A percentile compares a stretch with the other conserved stretches of the same genome.
Conservation (phyloP, 257 asterid genomes). For the Cruciata laevipes region DNA sequence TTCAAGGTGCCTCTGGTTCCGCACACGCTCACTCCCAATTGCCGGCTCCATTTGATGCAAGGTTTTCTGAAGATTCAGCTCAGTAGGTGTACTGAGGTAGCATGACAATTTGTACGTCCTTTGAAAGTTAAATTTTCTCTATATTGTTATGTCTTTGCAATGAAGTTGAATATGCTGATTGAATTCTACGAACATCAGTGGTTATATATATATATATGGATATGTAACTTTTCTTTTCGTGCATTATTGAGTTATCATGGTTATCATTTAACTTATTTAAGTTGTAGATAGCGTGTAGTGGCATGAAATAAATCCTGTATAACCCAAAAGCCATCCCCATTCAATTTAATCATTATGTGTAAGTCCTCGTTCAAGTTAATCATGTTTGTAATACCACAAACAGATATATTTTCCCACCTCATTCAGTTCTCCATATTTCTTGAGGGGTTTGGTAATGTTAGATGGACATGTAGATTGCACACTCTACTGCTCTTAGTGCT, state of each 20-base stretch:
- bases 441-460: background rate
- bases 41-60: conserved; percentile 83
- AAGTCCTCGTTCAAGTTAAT: background rate
- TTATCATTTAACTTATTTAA: background rate
- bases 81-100: conserved; percentile 46
- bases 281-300: background rate
- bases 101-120: background rate
- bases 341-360: background rate
- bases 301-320: background rate
- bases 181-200: background rate
- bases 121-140: background rate
- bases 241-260: background rate
- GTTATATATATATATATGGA: background rate
- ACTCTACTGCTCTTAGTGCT: background rate
- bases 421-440: background rate
- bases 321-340: background rate
- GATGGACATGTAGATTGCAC: background rate
- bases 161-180: background rate
- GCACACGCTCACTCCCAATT: conserved; percentile 46
- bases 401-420: background rate
- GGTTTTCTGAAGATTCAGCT: conserved; percentile 77
- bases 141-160: background rate
- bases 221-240: background rate
- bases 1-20: conserved; percentile 49
- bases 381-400: no score